Conservation (phyloP, 2,329 filamentous ascomycete genomes). For the Tolypocladium amazonense region DNA sequence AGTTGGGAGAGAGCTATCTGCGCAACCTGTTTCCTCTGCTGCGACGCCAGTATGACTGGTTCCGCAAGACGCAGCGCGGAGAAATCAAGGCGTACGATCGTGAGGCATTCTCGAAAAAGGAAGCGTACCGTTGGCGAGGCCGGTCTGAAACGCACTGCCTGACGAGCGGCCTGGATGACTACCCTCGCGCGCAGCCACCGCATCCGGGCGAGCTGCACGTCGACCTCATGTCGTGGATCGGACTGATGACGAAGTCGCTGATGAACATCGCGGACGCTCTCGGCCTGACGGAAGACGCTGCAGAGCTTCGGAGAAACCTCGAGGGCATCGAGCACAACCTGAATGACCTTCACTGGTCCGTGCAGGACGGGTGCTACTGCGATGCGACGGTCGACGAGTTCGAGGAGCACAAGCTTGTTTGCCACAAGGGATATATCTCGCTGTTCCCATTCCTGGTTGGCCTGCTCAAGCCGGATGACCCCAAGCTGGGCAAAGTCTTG, state of each 20-base stretch:
- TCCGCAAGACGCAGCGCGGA: slow-evolving; percentile 80
- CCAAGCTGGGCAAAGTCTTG: slow-evolving; percentile 63
- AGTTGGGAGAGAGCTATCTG: slow-evolving; percentile 61
- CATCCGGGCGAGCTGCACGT: slow-evolving; percentile 93
- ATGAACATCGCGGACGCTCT: slow-evolving; percentile 68
- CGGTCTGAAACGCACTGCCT: slow-evolving; percentile 78
- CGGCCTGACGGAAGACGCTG: slow-evolving; percentile 65
- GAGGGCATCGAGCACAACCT: slow-evolving; percentile 76
- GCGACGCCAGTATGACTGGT: slow-evolving; percentile 88
- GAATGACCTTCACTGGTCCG: slow-evolving; percentile 87
- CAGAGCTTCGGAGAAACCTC: slow-evolving; percentile 60
- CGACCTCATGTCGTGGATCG: slow-evolving; percentile 93
- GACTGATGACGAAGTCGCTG: slow-evolving; percentile 87
- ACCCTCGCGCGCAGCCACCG: slow-evolving; percentile 84
- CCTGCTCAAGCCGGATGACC: slow-evolving; percentile 61
- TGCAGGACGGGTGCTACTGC: slow-evolving; percentile 73
- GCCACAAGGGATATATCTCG: slow-evolving; percentile 93
- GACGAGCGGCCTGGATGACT: slow-evolving; percentile 92
- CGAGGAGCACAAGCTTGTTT: slow-evolving; percentile 81
- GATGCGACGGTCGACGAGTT: slow-evolving; percentile 93
- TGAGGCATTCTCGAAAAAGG: slow-evolving; percentile 75
- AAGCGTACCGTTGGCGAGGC: slow-evolving; percentile 92
- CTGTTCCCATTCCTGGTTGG: slow-evolving; percentile 88
- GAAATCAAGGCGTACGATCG: slow-evolving; percentile 89
- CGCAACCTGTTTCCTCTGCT: slow-evolving; percentile 74